Conservation (phyloP, 2,329 filamentous ascomycete species). For the Fusarium sp. region DNA sequence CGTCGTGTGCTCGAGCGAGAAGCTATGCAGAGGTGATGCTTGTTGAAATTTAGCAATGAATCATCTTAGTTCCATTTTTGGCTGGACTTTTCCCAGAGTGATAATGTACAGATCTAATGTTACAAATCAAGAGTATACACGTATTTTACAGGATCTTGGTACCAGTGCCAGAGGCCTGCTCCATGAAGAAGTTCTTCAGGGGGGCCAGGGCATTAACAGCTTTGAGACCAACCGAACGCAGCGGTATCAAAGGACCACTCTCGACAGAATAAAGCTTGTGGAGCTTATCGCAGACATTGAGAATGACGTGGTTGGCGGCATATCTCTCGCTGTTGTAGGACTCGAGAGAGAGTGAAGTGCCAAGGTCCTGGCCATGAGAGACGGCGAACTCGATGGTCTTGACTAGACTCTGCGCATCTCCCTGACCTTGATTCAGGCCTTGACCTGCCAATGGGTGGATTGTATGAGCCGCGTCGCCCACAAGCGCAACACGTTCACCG, state of each 20-base stretch:
- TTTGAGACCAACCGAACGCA: conserved; percentile 80
- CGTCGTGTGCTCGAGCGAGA: conserved; percentile 46
- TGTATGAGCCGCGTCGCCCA: conserved; percentile 95
- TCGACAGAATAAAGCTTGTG: conserved; percentile 91
- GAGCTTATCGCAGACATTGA: conserved; percentile 87
- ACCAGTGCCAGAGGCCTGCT: conserved; percentile 69
- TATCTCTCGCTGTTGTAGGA: conserved; percentile 85
- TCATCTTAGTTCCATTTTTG: conserved; percentile 36
- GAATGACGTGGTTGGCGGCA: conserved; percentile 80
- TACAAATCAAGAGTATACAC: conserved; percentile 32
- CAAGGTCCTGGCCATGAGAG: conserved; percentile 87
- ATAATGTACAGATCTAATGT: conserved; percentile 29
- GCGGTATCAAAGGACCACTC: conserved; percentile 81
- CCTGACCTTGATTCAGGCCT: conserved; percentile 92
- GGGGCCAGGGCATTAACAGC: conserved; percentile 80
- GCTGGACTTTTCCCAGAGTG: conserved; percentile 12
- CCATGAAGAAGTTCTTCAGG: conserved; percentile 89
- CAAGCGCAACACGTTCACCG: conserved; percentile 87
- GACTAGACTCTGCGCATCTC: conserved; percentile 84
- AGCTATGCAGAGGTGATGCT: conserved; percentile 44
- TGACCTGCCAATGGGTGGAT: conserved; percentile 95
- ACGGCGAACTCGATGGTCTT: conserved; percentile 81
- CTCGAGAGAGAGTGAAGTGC: conserved; percentile 81
- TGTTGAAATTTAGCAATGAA: conserved; percentile 44
- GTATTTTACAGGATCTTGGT: conserved; percentile 55